Evolutionary conservation across 2,329 filamentous ascomycete species (phyloP).

Genomic region (Colletotrichum acutatum): DNA sequence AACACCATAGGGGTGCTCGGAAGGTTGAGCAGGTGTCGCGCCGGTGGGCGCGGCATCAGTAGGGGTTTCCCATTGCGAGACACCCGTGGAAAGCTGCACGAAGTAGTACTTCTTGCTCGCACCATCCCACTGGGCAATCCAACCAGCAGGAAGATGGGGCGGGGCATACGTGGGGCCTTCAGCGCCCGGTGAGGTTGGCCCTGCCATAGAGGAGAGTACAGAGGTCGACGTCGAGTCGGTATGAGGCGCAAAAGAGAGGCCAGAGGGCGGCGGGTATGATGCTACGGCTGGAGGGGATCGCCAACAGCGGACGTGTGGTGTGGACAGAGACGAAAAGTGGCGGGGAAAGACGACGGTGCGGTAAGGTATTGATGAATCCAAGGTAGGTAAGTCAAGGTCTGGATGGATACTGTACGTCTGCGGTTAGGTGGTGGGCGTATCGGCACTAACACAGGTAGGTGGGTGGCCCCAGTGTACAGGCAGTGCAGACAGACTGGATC

Average conservation of each 20-base stretch:
- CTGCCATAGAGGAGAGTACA: conserved; percentile 56
- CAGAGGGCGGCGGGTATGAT: neutral
- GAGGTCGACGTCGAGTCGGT: conserved; percentile 7
- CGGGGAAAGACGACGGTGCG: conserved; percentile 13
- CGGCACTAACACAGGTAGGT: neutral
- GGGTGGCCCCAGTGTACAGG: conserved; percentile 4
- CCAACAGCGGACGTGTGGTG: conserved; percentile 9
- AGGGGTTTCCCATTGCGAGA: conserved; percentile 80
- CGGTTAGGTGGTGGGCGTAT: conserved; percentile 9
- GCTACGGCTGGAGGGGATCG: neutral
- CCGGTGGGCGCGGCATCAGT: conserved; percentile 72
- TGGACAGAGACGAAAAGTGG: conserved; percentile 5
- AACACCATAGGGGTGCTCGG: conserved; percentile 72
- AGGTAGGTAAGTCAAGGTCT: neutral
- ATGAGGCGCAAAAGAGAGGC: neutral
- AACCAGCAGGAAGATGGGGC: conserved; percentile 70
- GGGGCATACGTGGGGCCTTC: conserved; percentile 70
- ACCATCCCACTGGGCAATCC: conserved; percentile 78
- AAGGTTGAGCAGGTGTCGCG: conserved; percentile 64
- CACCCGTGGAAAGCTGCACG: conserved; percentile 77
- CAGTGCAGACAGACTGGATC: neutral
- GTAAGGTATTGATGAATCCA: conserved; percentile 10
- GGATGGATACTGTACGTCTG: conserved; percentile 10
- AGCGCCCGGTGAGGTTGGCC: conserved; percentile 66
- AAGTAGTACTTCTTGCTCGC: conserved; percentile 75